These are phyloP conservation scores for Hypsizygus marmoreus DNA, from an alignment of 768 basidiomycete species.

Conservation along the genomic window DNA sequence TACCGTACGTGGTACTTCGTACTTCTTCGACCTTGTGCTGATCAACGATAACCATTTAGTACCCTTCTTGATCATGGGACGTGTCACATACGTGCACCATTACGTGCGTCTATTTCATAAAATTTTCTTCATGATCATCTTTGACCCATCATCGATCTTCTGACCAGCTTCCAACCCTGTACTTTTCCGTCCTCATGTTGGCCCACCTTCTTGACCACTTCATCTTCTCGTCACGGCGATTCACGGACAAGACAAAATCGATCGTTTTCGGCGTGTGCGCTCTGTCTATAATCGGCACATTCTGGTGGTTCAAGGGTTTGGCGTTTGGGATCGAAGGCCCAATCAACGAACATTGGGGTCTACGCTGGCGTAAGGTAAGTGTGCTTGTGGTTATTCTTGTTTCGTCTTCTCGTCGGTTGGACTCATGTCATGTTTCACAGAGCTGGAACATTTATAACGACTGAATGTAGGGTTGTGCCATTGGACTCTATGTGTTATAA, in stretches of 20 bases:
- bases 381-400: not conserved
- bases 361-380: constrained; percentile 72
- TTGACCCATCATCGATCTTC: constrained; percentile 2
- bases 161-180: constrained; percentile 86
- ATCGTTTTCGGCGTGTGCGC: constrained; percentile 70
- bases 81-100: constrained; percentile 95
- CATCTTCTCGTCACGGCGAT: constrained; percentile 75
- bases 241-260: constrained; percentile 63
- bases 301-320: constrained; percentile 94
- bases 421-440: constrained; percentile 14
- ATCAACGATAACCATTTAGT: constrained; percentile 43
- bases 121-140: constrained; percentile 1
- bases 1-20: constrained; percentile 56
- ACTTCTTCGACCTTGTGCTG: not conserved
- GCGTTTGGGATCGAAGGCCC: constrained; percentile 94
- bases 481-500: no score
- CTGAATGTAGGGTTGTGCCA: constrained; percentile 1
- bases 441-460: constrained; percentile 34
- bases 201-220: constrained; percentile 93
- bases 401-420: not conserved
- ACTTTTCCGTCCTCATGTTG: constrained; percentile 92
- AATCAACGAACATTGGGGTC: constrained; percentile 74
- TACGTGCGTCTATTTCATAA: constrained; percentile 70
- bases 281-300: constrained; percentile 65
- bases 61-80: constrained; percentile 98